phyloP scores from a whole-genome alignment of 768 basidiomycete genomes.

The Suillus paluster region DNA sequence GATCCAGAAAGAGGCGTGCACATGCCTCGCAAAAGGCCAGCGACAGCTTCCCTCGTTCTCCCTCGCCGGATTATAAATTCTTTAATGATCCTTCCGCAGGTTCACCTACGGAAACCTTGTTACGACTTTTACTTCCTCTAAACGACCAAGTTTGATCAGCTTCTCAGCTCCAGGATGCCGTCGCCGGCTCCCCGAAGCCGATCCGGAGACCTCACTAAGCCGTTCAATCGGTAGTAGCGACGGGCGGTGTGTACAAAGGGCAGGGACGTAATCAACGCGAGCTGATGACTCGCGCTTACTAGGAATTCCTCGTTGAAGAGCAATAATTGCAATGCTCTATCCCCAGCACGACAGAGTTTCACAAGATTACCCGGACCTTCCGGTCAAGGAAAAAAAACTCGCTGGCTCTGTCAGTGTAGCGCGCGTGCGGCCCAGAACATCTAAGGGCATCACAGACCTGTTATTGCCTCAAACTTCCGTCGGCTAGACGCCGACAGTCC shows the following conservation, averaged over 20 bases:
- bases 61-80: constrained; percentile 33
- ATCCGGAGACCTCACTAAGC: constrained; percentile 88
- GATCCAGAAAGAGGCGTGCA: not conserved
- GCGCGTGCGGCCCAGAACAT: constrained; percentile 88
- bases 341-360: constrained; percentile 82
- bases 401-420: constrained; percentile 91
- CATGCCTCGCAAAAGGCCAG: constrained; percentile 32
- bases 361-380: constrained; percentile 81
- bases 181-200: constrained; percentile 64
- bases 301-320: constrained; percentile 92
- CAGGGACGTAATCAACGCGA: constrained; percentile 90
- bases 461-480: constrained; percentile 90
- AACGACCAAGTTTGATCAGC: constrained; percentile 80
- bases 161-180: constrained; percentile 57
- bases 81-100: constrained; percentile 79
- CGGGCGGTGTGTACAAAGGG: constrained; percentile 91
- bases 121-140: constrained; percentile 87
- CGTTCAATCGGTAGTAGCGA: constrained; percentile 92
- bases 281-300: constrained; percentile 89
- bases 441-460: constrained; percentile 92
- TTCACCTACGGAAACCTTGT: constrained; percentile 85
- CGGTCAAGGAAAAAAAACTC: constrained; percentile 76
- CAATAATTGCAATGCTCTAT: constrained; percentile 92
- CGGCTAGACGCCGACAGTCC: constrained; percentile 81
- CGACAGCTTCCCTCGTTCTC: constrained; percentile 12